phyloP scores from a whole-genome alignment of 2,329 filamentous ascomycete species.

The Microsporum ferrugineum region DNA sequence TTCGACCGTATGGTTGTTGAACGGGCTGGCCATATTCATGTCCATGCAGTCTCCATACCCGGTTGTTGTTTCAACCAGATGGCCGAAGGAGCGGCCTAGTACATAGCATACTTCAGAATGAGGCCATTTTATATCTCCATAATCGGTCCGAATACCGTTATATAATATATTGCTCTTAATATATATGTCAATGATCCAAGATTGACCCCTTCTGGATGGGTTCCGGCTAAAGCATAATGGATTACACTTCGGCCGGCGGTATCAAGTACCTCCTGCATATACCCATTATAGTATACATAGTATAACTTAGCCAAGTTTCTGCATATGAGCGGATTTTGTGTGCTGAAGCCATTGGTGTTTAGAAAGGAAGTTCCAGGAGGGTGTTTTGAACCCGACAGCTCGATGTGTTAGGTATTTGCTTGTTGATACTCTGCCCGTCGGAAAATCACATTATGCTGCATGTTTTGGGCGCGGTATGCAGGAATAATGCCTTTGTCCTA shows the following conservation, averaged over 20 bases:
- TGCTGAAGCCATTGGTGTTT: neutral
- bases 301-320: neutral
- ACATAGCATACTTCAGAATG: neutral
- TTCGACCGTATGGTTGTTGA: neutral
- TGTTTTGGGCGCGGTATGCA: too few relatives aligned
- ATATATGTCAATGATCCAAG: neutral
- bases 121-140: neutral
- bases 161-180: neutral
- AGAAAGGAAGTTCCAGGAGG: neutral
- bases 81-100: neutral
- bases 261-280: neutral
- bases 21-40: neutral
- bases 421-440: too few relatives aligned
- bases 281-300: neutral
- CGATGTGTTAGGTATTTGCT: neutral
- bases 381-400: neutral
- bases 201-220: neutral
- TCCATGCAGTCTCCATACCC: neutral
- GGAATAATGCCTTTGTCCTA: too few relatives aligned
- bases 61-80: neutral
- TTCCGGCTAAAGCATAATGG: neutral
- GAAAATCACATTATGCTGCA: too few relatives aligned
- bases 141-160: neutral
- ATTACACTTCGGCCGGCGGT: neutral
- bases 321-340: neutral